Base-by-base conservation (phyloP, 257 asterid species). In the Solanum paucissectum region DNA sequence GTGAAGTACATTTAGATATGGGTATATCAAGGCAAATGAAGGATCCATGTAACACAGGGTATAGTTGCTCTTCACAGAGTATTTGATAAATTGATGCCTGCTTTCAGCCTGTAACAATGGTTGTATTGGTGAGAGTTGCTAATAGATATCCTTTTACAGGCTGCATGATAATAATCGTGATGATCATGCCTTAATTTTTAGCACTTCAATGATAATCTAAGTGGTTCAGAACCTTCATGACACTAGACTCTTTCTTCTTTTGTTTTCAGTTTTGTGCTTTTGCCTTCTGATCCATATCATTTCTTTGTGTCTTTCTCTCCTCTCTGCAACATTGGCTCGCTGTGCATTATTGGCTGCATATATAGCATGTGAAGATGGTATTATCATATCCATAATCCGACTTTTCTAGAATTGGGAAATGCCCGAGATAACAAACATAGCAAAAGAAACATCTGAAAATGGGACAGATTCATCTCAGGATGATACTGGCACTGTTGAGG, bases 401-500 rank as follows among this genome's bases (percentile, higher is more conserved):
- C n/a, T 46, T 49, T 49, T 29, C 68, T 82, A 82, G 69, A 82
- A 49, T 82, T 49, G 90, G 86, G 87, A 84, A 84, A 91, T 90
- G 95, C 87, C 90, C 72, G 92, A 92, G 75, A 88, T 89, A 87
- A 87, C 86, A 83, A 90, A 73, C 85, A 5, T 88, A 25, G 75
- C 88, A 27, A 89, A 89, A 42, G 91, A 89, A 86, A 36, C 84
- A 46, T 92, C 93, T 82, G 95, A 92, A 88, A 92, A 91, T 88
- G 94, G 93, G n/a, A 75, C 93, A 13, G 93, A 91, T 87, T 92
- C 94, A 40, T 93, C 96, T 86, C 95, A 91, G 37, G 94, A 93
- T 87, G 93, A 92, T 83, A 90, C 73, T 92, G 93, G 92, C 74
- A 91, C 93, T 13, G 88, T 92, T 84, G 96, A 93, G 90, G 95